phyloP scores from a whole-genome alignment of 2,329 filamentous ascomycete genomes.

The Fusarium algeriense region DNA sequence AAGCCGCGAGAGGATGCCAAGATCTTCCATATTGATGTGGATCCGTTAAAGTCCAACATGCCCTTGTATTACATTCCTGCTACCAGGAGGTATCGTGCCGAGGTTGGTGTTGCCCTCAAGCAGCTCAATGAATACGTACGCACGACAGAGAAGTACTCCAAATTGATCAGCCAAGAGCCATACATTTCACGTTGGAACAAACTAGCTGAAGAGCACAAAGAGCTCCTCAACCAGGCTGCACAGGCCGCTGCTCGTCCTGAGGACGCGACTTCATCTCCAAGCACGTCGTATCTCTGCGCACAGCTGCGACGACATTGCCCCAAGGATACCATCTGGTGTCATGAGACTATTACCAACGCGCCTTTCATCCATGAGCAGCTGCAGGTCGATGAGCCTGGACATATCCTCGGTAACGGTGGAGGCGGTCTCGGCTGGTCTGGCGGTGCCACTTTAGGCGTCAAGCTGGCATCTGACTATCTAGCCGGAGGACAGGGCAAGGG shows the following conservation, averaged over 20 bases:
- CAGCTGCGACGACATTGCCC: constrained; percentile 37
- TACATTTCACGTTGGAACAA: constrained; percentile 2
- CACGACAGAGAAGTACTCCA: not conserved
- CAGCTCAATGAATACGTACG: constrained; percentile 17
- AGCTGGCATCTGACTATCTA: constrained; percentile 67
- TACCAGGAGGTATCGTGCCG: constrained; percentile 72
- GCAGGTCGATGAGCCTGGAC: constrained; percentile 72
- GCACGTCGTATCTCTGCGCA: not conserved
- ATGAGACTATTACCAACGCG: constrained; percentile 81
- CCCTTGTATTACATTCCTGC: constrained; percentile 78
- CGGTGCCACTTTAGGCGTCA: constrained; percentile 74
- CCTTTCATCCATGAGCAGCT: constrained; percentile 76
- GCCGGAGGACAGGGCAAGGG: constrained; percentile 43
- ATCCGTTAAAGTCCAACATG: constrained; percentile 77
- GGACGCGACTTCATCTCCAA: not conserved
- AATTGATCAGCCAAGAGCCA: not conserved
- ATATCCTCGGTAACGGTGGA: constrained; percentile 82
- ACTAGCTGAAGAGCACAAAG: not conserved
- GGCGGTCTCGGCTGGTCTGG: constrained; percentile 83
- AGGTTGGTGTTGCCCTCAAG: constrained; percentile 70
- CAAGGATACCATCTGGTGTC: constrained; percentile 71
- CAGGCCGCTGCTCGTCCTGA: not conserved
- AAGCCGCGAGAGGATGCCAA: constrained; percentile 63
- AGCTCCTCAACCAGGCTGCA: not conserved
- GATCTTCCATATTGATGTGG: constrained; percentile 73